phyloP scores from a whole-genome alignment of 192 early-diverging fungal genomes.

The Entomortierella beljakovae region DNA sequence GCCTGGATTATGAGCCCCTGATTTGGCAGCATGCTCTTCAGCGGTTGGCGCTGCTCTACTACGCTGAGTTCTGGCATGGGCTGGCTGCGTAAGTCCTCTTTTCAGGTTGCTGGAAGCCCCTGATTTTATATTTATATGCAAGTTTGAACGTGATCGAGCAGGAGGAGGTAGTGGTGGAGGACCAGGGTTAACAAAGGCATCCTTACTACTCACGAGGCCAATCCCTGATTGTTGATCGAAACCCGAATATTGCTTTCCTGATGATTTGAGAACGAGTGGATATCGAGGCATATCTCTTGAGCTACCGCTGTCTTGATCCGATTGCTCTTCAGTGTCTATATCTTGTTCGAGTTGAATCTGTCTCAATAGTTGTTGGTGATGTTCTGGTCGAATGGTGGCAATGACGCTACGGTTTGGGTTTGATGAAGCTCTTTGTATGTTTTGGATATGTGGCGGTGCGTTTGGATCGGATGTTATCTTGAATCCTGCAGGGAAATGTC shows the following conservation, averaged over 20 bases:
- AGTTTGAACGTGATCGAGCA: background rate
- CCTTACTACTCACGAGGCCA: background rate
- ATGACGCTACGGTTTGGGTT: background rate
- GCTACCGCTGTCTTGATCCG: background rate
- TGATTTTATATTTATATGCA: background rate
- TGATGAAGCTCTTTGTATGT: background rate
- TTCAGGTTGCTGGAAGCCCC: background rate
- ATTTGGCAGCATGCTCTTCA: background rate
- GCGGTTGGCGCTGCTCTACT: background rate
- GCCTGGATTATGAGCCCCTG: background rate
- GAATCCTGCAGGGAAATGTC: background rate
- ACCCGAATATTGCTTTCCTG: background rate
- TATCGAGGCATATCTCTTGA: no score
- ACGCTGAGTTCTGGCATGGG: background rate
- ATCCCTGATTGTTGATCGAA: background rate
- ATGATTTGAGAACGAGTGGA: no score
- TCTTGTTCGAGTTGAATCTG: constrained; percentile 10
- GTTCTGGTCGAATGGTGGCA: constrained; percentile 17
- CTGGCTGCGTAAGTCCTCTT: constrained; percentile 3
- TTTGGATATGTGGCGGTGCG: background rate
- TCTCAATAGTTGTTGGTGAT: constrained; percentile 12
- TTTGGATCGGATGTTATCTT: background rate
- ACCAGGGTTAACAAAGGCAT: constrained; percentile 8
- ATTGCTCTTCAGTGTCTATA: background rate
- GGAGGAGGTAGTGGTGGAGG: constrained; percentile 15